Evolutionary conservation across 2,329 filamentous ascomycete species (phyloP), one percentile per base, ranked within the genome.

Genomic region (Helminthosporium solani): DNA sequence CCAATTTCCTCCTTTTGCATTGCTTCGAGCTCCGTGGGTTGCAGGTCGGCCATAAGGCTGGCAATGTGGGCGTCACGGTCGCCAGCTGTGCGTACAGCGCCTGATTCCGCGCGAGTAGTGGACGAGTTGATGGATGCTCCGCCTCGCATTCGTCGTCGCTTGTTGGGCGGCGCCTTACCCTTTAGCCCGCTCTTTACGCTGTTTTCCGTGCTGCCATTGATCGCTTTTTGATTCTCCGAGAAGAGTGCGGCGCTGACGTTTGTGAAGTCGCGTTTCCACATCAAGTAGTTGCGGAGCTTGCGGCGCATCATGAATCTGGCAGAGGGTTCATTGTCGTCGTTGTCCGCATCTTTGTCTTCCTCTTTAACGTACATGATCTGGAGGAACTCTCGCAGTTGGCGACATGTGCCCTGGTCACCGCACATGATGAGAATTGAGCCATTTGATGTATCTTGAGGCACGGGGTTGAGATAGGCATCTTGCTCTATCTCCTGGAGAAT

Each of bases 401-500:
- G 82, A 63, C 89, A 95, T 7, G 90, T 95, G 45, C 85, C 83
- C 46, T 88, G 84, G 60, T 95, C 92, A 20, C 86, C 86, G 64
- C 92, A 97, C 94, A 99, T 97, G 66, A 99, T 89, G 27, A 99
- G 75, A 40, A 96, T 90, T 2, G 88, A 89, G n/a, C 88, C 88
- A 63, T 90, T 95, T 0, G 90, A 95, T 60, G 90, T 88, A 66
- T 94, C 90, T 45, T 82, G 78, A n/a, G 78, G 73, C 7, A 78
- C 74, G 5, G 89, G 87, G 52, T 95, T 91, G 61, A 95, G 86
- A 66, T 95, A 94, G 14, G 90, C 78, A 61, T 96, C 91, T 42
- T 86, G 83, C 61, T 97, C 94, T 57, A 99, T 96, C 70, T 99
- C 94, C 53, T 92, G 86, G 3, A 99, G 74, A 0, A 96, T 85